Evolutionary conservation across 2,329 filamentous ascomycete species (phyloP), one percentile per base, ranked within the genome.

Genomic region (Niveomyces coronatus): DNA sequence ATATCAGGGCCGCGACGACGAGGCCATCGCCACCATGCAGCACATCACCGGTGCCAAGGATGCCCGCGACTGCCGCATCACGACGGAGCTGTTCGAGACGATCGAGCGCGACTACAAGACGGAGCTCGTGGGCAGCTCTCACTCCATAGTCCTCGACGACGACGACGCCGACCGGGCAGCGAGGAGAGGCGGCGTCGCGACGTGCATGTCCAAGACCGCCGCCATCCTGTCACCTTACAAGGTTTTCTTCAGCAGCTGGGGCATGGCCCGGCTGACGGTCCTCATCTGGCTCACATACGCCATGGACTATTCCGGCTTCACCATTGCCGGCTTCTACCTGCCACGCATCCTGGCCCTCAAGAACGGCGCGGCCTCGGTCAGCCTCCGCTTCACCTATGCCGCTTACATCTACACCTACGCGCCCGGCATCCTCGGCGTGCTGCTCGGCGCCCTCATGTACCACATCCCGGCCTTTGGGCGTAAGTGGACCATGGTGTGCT

Each of bases 341-440:
- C 70, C 69, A 0, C 56, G 58, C 3, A 71, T 73, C 34, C 53
- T 74, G 3, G 65, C 67, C 4, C 44, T 64, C n/a, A 73, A 74
- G 47, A 71, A 73, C 40, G 63, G 63, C 11, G 56, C 55, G 1
- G 55, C 63, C 9, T 47, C 60, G 4, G 55, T 67, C 4, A 61
- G 63, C 3, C 58, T 73, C 9, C 48, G 36, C 49, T 61, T 47
- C 8, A 74, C 68, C 0, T 74, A 74, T 45, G 63, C 66, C 14
- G 65, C 61, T 4, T 74, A 73, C 50, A 62, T 74, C 23, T 69
- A 68, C 47, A 73, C 71, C 3, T 73, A 73, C 51, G 56, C 64
- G 0, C 69, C 69, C 0, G 69, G 70, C 3, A 64, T 70, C 8
- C 41, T 71, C 0, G 70, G 67, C 16, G 70, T 73, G 1, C 51